Conservation (phyloP, 225 moss, liverwort and hornwort genomes). For the Polytrichum formosum region DNA sequence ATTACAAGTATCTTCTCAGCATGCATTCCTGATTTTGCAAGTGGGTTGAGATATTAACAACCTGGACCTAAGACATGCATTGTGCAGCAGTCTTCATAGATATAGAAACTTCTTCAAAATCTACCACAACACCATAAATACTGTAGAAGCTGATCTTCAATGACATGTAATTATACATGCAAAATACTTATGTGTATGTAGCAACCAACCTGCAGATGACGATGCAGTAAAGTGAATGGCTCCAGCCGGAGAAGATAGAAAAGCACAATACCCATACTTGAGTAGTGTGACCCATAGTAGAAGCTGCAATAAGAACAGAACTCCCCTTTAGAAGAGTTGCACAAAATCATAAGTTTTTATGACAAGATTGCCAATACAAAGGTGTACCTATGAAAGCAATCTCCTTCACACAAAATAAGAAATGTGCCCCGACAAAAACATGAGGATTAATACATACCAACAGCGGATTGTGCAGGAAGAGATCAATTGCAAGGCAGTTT, state of each 20-base stretch:
- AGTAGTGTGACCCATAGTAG: constrained; percentile 60
- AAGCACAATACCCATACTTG: constrained; percentile 56
- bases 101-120: no score
- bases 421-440: background rate
- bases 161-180: no score
- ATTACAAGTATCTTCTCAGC: no score
- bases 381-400: background rate
- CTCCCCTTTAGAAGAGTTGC: background rate
- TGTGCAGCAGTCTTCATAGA: no score
- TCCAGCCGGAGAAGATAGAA: constrained; percentile 64
- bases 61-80: no score
- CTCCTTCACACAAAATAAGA: no score
- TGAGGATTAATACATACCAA: background rate
- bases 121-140: no score
- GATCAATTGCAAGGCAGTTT: background rate
- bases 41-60: no score
- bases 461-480: background rate
- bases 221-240: constrained; percentile 55
- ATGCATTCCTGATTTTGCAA: no score
- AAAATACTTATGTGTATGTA: no score
- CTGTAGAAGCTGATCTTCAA: no score
- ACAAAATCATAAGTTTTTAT: background rate
- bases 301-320: constrained; percentile 31
- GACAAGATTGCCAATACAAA: background rate
- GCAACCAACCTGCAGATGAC: constrained; percentile 46